Evolutionary conservation across 768 basidiomycete species (phyloP).

Genomic region (Agrocybe praecox): DNA sequence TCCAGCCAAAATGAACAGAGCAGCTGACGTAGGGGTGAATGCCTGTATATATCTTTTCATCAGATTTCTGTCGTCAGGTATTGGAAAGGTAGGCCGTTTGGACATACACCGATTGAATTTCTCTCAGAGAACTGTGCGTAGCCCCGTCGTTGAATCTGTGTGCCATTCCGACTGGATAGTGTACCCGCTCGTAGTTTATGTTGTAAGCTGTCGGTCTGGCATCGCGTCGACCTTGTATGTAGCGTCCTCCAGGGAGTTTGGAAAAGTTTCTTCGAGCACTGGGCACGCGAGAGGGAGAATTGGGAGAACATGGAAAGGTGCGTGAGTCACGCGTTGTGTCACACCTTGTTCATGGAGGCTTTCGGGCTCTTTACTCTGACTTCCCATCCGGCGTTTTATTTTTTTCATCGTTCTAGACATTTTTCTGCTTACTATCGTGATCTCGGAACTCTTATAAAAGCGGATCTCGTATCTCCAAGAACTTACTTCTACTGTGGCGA

Average conservation of each 20-base stretch:
- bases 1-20: conserved; percentile 82
- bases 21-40: conserved; percentile 88
- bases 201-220: not conserved
- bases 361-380: too few relatives aligned
- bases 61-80: not conserved
- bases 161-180: not conserved
- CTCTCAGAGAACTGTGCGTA: conserved; percentile 33
- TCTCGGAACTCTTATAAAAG: too few relatives aligned
- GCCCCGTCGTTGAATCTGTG: conserved; percentile 16
- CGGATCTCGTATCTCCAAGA: too few relatives aligned
- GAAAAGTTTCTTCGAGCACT: conserved; percentile 2
- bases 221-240: conserved; percentile 1
- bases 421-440: too few relatives aligned
- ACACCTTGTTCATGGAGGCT: not conserved
- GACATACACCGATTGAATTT: conserved; percentile 36
- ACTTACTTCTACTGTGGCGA: too few relatives aligned
- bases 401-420: too few relatives aligned
- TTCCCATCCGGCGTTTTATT: too few relatives aligned
- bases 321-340: conserved; percentile 10
- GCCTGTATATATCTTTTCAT: conserved; percentile 50
- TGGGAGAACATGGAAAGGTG: conserved; percentile 17
- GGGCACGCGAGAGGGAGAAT: conserved; percentile 15
- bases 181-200: not conserved
- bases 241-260: conserved; percentile 14
- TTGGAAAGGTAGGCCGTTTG: not conserved